phyloP scores from a whole-genome alignment of 257 asterid genomes.

The Solanum phureja region DNA sequence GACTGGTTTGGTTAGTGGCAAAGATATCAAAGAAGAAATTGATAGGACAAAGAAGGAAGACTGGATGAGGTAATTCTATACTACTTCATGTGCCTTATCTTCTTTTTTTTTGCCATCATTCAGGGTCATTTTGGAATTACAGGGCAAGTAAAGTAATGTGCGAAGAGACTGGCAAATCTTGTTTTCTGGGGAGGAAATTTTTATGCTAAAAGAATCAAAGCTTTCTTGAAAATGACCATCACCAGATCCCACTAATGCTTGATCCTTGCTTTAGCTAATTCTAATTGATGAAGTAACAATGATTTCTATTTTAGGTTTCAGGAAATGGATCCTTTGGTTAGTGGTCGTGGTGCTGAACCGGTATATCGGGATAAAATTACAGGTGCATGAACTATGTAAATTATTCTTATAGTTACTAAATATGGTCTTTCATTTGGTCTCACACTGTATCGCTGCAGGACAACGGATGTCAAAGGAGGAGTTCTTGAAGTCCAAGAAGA shows the following conservation, averaged over 20 bases:
- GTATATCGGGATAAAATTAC: conserved; percentile 74
- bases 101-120: neutral
- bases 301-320: conserved; percentile 38
- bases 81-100: neutral
- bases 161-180: neutral
- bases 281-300: neutral
- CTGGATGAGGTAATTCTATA: conserved; percentile 46
- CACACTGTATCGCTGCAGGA: conserved; percentile 38
- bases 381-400: conserved; percentile 28
- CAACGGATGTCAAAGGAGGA: conserved; percentile 79
- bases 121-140: neutral
- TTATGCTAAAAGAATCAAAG: neutral
- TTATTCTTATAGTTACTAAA: neutral
- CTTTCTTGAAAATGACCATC: neutral
- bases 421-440: neutral
- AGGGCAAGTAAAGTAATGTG: neutral
- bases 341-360: conserved; percentile 74
- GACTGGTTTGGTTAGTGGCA: conserved; percentile 77
- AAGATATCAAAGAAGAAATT: conserved; percentile 63
- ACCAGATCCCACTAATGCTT: neutral
- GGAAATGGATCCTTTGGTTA: conserved; percentile 66
- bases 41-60: conserved; percentile 50
- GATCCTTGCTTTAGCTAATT: neutral
- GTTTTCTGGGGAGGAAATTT: neutral
- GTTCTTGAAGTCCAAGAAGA: conserved; percentile 45